Conservation (phyloP, 2,329 filamentous ascomycete species). For the Fusarium abutilonis region DNA sequence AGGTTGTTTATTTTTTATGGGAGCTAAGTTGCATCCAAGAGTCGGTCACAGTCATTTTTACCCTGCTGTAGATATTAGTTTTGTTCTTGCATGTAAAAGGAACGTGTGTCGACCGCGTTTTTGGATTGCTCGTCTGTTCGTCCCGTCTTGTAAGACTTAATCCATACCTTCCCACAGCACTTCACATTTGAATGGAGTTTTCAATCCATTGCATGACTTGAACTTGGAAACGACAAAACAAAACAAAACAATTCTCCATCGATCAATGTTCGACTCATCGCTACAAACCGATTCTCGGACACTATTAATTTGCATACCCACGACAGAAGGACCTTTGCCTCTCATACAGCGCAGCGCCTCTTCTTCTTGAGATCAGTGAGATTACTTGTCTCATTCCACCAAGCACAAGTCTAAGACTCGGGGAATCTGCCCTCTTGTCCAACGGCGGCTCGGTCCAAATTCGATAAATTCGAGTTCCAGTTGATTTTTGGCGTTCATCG, state of each 20-base stretch:
- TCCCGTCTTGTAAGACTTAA: slow-evolving; percentile 13
- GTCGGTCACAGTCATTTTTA: slow-evolving; percentile 22
- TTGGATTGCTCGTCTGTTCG: slow-evolving; percentile 11
- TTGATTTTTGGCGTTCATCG: neutral
- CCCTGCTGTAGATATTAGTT: slow-evolving; percentile 3
- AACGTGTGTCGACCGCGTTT: slow-evolving; percentile 24
- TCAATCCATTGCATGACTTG: slow-evolving; percentile 2
- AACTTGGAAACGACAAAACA: slow-evolving; percentile 13
- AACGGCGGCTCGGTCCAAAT: slow-evolving; percentile 15
- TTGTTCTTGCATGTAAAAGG: slow-evolving; percentile 29
- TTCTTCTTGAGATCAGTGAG: slow-evolving; percentile 23
- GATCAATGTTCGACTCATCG: slow-evolving; percentile 31
- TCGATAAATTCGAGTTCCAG: slow-evolving; percentile 27
- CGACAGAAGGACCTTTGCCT: slow-evolving; percentile 9
- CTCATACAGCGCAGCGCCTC: neutral
- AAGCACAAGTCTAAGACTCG: slow-evolving; percentile 29
- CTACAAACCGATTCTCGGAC: slow-evolving; percentile 30
- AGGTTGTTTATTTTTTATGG: slow-evolving; percentile 27
- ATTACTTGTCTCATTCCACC: slow-evolving; percentile 35
- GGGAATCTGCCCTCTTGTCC: slow-evolving; percentile 22
- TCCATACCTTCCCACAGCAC: slow-evolving; percentile 1
- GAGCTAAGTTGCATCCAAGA: slow-evolving; percentile 15
- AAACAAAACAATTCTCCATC: slow-evolving; percentile 3
- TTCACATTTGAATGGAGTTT: neutral
- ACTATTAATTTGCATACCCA: slow-evolving; percentile 28